These are phyloP conservation scores for Blakeslea trispora DNA, from an alignment of 371 early-diverging fungal species.

Conservation along the genomic window DNA sequence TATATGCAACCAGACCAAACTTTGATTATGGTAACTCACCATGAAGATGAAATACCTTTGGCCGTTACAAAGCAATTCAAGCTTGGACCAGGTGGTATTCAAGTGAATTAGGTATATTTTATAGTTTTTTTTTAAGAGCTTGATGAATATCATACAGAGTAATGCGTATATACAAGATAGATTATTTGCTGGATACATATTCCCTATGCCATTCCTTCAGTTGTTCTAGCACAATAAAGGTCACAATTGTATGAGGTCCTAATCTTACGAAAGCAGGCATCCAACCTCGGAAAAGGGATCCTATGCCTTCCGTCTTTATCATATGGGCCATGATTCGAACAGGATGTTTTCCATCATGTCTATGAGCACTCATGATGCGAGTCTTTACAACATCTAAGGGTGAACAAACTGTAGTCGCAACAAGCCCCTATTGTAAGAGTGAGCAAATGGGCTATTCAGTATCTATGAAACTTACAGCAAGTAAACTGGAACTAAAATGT, in stretches of 20 bases:
- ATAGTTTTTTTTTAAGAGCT: too few relatives aligned
- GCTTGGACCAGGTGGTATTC: constrained; percentile 33
- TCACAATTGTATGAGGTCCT: constrained; percentile 72
- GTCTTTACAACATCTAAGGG: constrained; percentile 77
- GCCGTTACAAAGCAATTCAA: constrained; percentile 39
- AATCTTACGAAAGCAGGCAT: constrained; percentile 63
- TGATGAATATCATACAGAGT: too few relatives aligned
- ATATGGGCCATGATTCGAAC: constrained; percentile 58
- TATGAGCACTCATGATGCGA: constrained; percentile 63
- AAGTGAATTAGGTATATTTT: constrained; percentile 12
- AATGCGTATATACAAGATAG: too few relatives aligned
- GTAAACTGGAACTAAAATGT: constrained; percentile 66
- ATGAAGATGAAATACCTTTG: constrained; percentile 60
- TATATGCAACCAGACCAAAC: constrained; percentile 52
- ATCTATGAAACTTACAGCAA: constrained; percentile 52
- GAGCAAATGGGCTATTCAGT: too few relatives aligned
- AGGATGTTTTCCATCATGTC: constrained; percentile 24
- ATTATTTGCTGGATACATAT: too few relatives aligned
- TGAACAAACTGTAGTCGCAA: constrained; percentile 70
- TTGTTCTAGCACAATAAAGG: constrained; percentile 69
- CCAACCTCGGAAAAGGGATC: constrained; percentile 78
- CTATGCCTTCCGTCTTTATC: constrained; percentile 58
- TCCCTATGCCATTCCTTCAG: constrained; percentile 45
- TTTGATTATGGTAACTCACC: constrained; percentile 64
- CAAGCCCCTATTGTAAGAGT: constrained; percentile 48